These are phyloP conservation scores for Petrea volubilis DNA, from an alignment of 257 asterid species.

Conservation along the genomic window DNA sequence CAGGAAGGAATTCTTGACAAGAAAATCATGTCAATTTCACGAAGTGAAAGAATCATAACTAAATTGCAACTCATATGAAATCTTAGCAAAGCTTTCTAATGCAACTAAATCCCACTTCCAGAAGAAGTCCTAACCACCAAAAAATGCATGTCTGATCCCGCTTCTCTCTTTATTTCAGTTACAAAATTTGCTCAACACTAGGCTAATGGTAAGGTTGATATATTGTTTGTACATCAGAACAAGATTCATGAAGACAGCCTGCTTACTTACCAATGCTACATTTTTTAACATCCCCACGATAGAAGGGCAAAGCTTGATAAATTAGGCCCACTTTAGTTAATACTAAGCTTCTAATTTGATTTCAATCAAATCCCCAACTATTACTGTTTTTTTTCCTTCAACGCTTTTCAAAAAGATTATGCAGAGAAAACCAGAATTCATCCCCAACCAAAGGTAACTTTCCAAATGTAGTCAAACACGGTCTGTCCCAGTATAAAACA, in stretches of 20 bases:
- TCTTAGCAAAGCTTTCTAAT: background rate
- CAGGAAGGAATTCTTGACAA: background rate
- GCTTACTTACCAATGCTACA: background rate
- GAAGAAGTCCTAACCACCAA: no score
- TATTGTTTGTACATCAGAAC: background rate
- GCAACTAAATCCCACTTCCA: conserved; percentile 1
- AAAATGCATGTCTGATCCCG: background rate
- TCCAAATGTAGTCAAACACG: background rate
- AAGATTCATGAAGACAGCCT: background rate
- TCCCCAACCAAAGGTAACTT: background rate
- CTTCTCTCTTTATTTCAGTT: background rate
- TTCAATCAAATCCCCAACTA: background rate
- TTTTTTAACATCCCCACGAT: background rate
- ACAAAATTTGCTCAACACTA: background rate
- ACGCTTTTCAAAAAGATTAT: background rate
- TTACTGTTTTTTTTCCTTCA: background rate
- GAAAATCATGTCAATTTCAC: conserved; percentile 7
- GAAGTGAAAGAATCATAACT: background rate
- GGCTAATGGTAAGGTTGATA: background rate
- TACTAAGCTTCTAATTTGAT: no score
- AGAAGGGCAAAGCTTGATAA: background rate
- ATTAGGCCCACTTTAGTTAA: background rate
- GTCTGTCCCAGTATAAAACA: background rate
- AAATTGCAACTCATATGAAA: background rate
- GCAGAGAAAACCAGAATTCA: background rate